phyloP scores from a whole-genome alignment of 2,329 filamentous ascomycete genomes.

The Rachicladosporium sp. region DNA sequence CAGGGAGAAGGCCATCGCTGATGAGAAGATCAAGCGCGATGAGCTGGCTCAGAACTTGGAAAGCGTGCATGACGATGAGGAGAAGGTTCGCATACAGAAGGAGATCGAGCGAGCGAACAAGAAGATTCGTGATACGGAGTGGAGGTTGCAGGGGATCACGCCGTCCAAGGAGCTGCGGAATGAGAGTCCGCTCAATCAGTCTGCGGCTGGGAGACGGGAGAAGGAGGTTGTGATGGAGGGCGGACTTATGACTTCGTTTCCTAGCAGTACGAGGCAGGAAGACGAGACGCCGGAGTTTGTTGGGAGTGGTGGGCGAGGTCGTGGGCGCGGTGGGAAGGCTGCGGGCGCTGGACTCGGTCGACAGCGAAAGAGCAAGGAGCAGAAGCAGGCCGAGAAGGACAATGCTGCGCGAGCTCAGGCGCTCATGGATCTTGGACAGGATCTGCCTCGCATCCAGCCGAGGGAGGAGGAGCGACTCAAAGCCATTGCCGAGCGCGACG shows the following conservation, averaged over 20 bases:
- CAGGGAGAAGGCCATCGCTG: conserved; percentile 84
- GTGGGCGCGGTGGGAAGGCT: conserved; percentile 30
- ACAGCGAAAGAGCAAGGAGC: conserved; percentile 76
- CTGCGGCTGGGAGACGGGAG: conserved; percentile 18
- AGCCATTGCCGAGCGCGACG: conserved; percentile 7
- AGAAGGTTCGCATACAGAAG: conserved; percentile 65
- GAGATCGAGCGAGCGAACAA: conserved; percentile 85
- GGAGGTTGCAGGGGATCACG: conserved; percentile 74
- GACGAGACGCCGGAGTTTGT: conserved; percentile 19
- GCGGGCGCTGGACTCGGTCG: conserved; percentile 35
- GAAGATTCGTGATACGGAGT: conserved; percentile 82
- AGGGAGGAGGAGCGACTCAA: conserved; percentile 40
- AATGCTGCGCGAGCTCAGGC: conserved; percentile 80
- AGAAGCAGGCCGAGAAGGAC: conserved; percentile 57
- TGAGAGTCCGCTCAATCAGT: conserved; percentile 42
- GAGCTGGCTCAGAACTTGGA: conserved; percentile 66
- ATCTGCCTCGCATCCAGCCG: conserved; percentile 49
- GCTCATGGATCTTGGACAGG: conserved; percentile 66
- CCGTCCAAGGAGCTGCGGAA: conserved; percentile 58
- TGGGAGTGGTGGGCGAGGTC: conserved; percentile 32
- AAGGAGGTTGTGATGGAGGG: conserved; percentile 66
- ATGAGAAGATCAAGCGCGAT: conserved; percentile 73
- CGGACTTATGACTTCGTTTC: conserved; percentile 75
- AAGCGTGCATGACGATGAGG: conserved; percentile 67
- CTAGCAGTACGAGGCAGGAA: conserved; percentile 27